These are phyloP conservation scores for Alternaria triticimaculans DNA, from an alignment of 2,329 filamentous ascomycete species.

Conservation along the genomic window DNA sequence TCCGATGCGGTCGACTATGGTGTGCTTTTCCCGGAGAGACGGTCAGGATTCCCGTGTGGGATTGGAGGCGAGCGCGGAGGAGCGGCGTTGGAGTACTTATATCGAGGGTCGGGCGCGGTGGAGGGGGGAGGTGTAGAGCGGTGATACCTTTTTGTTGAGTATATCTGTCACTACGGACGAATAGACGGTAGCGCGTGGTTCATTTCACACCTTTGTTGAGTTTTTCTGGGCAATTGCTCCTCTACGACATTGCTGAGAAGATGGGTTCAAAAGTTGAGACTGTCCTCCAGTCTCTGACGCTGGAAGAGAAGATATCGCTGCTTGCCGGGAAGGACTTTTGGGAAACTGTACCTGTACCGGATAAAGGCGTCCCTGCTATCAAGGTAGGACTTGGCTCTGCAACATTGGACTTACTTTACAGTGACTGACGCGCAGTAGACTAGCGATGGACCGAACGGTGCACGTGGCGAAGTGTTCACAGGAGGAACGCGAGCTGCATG, in stretches of 20 bases:
- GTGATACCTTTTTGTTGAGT: conserved; percentile 3
- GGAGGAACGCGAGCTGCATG: conserved; percentile 70
- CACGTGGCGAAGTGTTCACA: conserved; percentile 69
- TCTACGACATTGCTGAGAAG: background rate
- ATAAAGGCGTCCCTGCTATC: conserved; percentile 67
- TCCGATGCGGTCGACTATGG: background rate
- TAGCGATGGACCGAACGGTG: conserved; percentile 73
- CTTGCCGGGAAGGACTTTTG: conserved; percentile 65
- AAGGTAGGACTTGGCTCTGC: conserved; percentile 27
- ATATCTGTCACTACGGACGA: background rate
- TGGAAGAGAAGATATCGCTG: conserved; percentile 46
- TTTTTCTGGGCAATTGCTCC: background rate
- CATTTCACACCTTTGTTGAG: background rate
- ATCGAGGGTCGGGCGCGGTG: background rate
- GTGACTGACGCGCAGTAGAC: conserved; percentile 50
- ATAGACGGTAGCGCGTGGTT: background rate
- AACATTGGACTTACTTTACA: background rate
- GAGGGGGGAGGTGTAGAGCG: background rate
- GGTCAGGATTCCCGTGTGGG: conserved; percentile 19
- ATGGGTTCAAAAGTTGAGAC: conserved; percentile 37
- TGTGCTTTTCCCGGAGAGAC: conserved; percentile 18
- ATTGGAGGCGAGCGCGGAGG: background rate
- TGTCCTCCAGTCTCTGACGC: conserved; percentile 40
- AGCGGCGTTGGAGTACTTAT: conserved; percentile 4
- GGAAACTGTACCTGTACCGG: conserved; percentile 67